Percentiles rank a stretch among this genome's conserved stretches.
Conservation (phyloP, 1,139 yeast genomes). For the Sugiyamaella novakii region DNA sequence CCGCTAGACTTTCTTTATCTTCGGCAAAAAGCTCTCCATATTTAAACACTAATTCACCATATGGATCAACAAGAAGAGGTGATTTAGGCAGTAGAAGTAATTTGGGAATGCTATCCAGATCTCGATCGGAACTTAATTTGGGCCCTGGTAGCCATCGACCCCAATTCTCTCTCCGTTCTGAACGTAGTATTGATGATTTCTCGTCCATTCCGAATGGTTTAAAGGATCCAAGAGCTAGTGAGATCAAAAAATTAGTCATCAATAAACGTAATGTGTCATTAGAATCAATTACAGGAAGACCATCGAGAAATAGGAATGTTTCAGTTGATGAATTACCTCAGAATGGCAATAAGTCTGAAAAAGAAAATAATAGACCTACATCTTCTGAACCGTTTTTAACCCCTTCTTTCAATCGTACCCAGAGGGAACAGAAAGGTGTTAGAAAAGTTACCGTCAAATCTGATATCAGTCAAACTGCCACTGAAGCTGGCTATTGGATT, state of each 20-base stretch:
- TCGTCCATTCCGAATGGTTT: slow-evolving; percentile 12
- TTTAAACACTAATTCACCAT: slow-evolving; percentile 4
- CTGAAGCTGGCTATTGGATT: slow-evolving; percentile 71
- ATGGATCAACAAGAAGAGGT: slow-evolving; percentile 2
- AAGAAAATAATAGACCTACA: neutral
- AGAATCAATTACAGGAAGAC: slow-evolving; percentile 23
- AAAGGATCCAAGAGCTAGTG: slow-evolving; percentile 16
- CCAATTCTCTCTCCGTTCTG: slow-evolving; percentile 6
- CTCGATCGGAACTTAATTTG: slow-evolving; percentile 20
- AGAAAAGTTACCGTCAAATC: slow-evolving; percentile 2
- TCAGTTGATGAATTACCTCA: neutral
- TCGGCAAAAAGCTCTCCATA: slow-evolving; percentile 19
- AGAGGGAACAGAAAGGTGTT: slow-evolving; percentile 3
- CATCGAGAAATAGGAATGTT: neutral
- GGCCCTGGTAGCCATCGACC: slow-evolving; percentile 9
- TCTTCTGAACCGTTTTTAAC: slow-evolving; percentile 11
- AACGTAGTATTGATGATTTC: slow-evolving; percentile 24
- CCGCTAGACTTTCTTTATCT: slow-evolving; percentile 10
- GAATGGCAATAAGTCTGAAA: neutral
- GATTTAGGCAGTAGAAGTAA: neutral
- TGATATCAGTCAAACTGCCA: slow-evolving; percentile 32
- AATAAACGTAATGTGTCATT: slow-evolving; percentile 50
- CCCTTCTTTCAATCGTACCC: slow-evolving; percentile 10
- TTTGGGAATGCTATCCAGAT: slow-evolving; percentile 9
- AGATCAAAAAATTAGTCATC: slow-evolving; percentile 40